Base-by-base conservation (phyloP, 208 protist genomes). In the Trypanosoma lewisi region DNA sequence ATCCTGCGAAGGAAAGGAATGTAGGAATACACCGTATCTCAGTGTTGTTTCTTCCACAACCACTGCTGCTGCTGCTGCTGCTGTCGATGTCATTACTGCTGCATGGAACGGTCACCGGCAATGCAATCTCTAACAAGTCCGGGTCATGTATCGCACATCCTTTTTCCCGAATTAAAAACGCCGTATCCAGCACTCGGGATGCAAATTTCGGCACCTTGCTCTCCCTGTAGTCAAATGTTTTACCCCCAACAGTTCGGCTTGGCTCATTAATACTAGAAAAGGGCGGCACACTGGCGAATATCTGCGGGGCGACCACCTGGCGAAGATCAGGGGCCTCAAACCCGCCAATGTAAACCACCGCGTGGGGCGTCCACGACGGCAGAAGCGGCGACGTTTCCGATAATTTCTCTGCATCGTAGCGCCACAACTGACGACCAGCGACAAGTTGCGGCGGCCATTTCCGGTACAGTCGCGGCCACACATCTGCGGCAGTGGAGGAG, bases 301-400 rank as follows among this genome's bases (percentile, higher is more conserved):
- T 33, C 33, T 27, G 41, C n/a, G 84, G 81, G 2, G 62, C 69
- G 2, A 89, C 75, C 6, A 78, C 55, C 11, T 48, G 58, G 21
- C 50, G 57, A 21, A 93, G 64, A 59, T 93, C 87, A 0, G 36
- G 50, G 5, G 59, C 42, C 61, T 89, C 87, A 49, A 79, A 77
- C 2, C 87, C 87, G 14, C 80, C 81, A 71, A 90, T 75, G 56
- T 76, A 76, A 16, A 90, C 63, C 21, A 90, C 69, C 0, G 83
- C 83, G 47, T 93, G 75, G 2, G 87, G 83, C 4, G 66, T 67
- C 65, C 72, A 79, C 14, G 61, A 70, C 14, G 62, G 62, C 41
- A 48, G 7, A 23, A 7, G 2, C 21, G 30, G 23, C 33, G 21
- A 45, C 28, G n/a, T n/a, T n/a, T n/a, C n/a, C n/a, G 45, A 16